Percentiles rank a stretch among this genome's conserved stretches.
Evolutionary conservation across 1,139 yeast species (phyloP).

Genomic region (Protomyces arabidopsidicola): DNA sequence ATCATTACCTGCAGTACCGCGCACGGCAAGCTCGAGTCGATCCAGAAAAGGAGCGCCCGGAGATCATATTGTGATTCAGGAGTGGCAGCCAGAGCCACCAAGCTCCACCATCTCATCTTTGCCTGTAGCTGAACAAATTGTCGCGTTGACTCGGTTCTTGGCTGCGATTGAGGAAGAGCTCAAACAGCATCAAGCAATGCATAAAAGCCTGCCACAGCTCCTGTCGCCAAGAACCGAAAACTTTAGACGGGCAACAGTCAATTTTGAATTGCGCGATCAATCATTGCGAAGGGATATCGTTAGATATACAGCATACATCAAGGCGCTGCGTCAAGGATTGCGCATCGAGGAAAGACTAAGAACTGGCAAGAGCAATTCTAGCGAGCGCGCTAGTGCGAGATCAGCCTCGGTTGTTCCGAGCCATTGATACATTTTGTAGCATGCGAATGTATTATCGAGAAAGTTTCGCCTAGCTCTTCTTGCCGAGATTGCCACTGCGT

Average conservation of each 20-base stretch:
- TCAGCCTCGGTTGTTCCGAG: neutral
- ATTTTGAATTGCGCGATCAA: conserved; percentile 40
- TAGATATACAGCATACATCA: conserved; percentile 38
- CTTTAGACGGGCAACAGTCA: conserved; percentile 37
- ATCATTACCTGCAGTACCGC: neutral
- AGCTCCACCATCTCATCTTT: conserved; percentile 36
- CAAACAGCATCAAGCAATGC: conserved; percentile 36
- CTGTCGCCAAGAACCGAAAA: conserved; percentile 36
- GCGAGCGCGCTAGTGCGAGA: neutral
- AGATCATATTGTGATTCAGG: conserved; percentile 35
- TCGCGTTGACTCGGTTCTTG: conserved; percentile 34
- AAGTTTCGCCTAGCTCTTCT: neutral
- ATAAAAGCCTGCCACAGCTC: conserved; percentile 34
- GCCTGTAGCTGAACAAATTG: conserved; percentile 37
- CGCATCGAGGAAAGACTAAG: neutral
- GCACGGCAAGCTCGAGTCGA: neutral
- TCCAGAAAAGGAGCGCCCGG: conserved; percentile 33
- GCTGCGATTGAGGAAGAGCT: conserved; percentile 34
- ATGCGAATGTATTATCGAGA: neutral
- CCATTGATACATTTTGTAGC: neutral
- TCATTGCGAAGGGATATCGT: conserved; percentile 38
- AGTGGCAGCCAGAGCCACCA: conserved; percentile 39
- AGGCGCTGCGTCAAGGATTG: conserved; percentile 18
- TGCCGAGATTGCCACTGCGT: conserved; percentile 11
- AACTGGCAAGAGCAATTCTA: neutral